Evolutionary conservation across 2,329 filamentous ascomycete genomes (phyloP).

Genomic region (Cladosporium sp.): DNA sequence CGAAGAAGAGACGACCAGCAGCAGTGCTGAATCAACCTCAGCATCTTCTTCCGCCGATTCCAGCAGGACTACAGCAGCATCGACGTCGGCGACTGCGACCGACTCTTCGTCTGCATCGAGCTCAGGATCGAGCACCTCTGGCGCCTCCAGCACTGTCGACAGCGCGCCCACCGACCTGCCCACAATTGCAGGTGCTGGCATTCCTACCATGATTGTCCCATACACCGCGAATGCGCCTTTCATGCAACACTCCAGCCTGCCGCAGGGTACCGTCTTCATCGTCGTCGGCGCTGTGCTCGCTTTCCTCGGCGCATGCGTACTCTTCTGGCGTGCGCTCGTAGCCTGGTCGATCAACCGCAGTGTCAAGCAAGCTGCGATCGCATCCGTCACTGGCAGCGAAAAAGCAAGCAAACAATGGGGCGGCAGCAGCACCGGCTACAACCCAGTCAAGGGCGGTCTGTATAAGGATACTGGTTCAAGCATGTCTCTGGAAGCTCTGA

Average conservation of each 20-base stretch:
- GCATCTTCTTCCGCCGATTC: constrained; percentile 19
- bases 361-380: constrained; percentile 78
- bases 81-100: constrained; percentile 22
- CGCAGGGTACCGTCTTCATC: constrained; percentile 95
- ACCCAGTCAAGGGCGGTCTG: constrained; percentile 27
- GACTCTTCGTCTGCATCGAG: constrained; percentile 18
- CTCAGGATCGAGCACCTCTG: constrained; percentile 22
- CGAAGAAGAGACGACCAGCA: constrained; percentile 18
- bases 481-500: constrained; percentile 53
- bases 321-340: constrained; percentile 83
- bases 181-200: constrained; percentile 53
- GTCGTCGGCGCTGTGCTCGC: constrained; percentile 85
- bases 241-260: constrained; percentile 80
- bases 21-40: constrained; percentile 17
- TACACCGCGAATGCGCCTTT: constrained; percentile 82
- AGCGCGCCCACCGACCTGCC: constrained; percentile 44
- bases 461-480: constrained; percentile 49
- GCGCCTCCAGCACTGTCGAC: constrained; percentile 17
- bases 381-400: constrained; percentile 52
- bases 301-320: constrained; percentile 72
- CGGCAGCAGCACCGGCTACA: constrained; percentile 21
- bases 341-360: constrained; percentile 90
- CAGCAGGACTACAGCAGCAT: constrained; percentile 24
- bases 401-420: constrained; percentile 32
- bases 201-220: constrained; percentile 71